Evolutionary conservation across 306 rosid species (phyloP), one percentile per base, ranked within the genome.

Genomic region (Gastrolobium bilobum): DNA sequence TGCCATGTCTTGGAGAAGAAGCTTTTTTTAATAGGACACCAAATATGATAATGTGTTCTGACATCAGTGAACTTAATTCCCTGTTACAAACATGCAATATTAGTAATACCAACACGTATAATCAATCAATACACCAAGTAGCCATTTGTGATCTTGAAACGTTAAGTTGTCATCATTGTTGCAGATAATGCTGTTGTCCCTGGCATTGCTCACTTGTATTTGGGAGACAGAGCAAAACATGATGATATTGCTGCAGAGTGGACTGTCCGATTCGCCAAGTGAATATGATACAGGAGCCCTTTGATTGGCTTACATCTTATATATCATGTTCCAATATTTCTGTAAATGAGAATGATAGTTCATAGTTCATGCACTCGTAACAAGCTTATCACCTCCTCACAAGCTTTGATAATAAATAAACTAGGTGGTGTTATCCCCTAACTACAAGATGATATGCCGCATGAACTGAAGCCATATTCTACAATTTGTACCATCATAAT

Each of bases 261-360:
- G 97, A 94, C 97, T 2, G 77, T 70, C 35, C 92, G 99, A 62
- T 94, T 92, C 57, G 99, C 99, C n/a, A 92, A 89, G 88, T 94
- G 83, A 85, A 81, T 53, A 51, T 53, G 62, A 70, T 34, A 31
- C 14, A 46, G 40, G 15, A 33, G 67, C 57, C 80, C 26, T 77
- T 79, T 70, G 48, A 10, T 30, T 61, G n/a, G 54, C 38, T 10
- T 76, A 31, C 47, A 20, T 62, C 37, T 10, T 51, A 7, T 33
- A 75, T 68, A 38, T 30, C 50, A 30, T 70, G 47, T 51, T 53
- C 58, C 57, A 9, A 31, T 8, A 14, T 48, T 57, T 54, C 26
- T 47, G 65, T 48, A 20, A 77, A 38, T 76, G 53, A 71, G 64
- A 67, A 75, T 53, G 11, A 54, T 80, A 44, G 63, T 67, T 72